A percentile compares a stretch with the other conserved stretches of the same genome.
phyloP scores from a whole-genome alignment of 2,329 filamentous ascomycete genomes.

The Cercospora canescens region DNA sequence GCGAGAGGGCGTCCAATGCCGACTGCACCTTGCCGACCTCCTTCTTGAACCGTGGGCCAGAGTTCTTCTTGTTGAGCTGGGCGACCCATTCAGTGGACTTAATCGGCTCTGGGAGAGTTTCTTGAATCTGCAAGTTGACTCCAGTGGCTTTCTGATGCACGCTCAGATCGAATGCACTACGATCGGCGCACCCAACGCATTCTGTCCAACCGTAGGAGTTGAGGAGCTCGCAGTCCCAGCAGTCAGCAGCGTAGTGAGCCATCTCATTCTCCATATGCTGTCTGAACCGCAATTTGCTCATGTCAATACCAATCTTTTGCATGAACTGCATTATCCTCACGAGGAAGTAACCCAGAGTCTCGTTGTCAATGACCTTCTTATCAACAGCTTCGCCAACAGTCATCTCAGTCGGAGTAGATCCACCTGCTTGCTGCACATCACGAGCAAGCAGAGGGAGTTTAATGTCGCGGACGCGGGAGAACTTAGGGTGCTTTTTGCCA shows the following conservation, averaged over 20 bases:
- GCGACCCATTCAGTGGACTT: slow-evolving; percentile 84
- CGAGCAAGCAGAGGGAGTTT: slow-evolving; percentile 84
- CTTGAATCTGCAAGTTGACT: slow-evolving; percentile 78
- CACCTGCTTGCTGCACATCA: slow-evolving; percentile 80
- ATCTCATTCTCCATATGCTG: slow-evolving; percentile 93
- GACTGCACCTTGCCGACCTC: slow-evolving; percentile 83
- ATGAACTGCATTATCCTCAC: slow-evolving; percentile 92
- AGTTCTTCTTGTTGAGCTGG: slow-evolving; percentile 91
- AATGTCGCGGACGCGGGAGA: slow-evolving; percentile 79
- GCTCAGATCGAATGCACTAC: slow-evolving; percentile 89
- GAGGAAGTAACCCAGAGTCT: slow-evolving; percentile 97
- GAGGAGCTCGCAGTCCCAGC: slow-evolving; percentile 93
- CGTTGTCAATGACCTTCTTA: slow-evolving; percentile 84
- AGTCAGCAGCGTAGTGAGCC: slow-evolving; percentile 95
- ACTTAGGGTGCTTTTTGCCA: slow-evolving; percentile 91
- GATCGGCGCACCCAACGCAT: slow-evolving; percentile 94
- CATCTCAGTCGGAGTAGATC: slow-evolving; percentile 72
- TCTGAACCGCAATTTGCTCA: slow-evolving; percentile 86
- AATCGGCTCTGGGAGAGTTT: slow-evolving; percentile 75
- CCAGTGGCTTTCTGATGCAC: slow-evolving; percentile 94
- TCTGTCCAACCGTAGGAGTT: slow-evolving; percentile 97
- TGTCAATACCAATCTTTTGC: slow-evolving; percentile 81
- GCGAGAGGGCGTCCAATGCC: slow-evolving; percentile 71
- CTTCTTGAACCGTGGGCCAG: slow-evolving; percentile 93
- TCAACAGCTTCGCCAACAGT: slow-evolving; percentile 84